These are phyloP conservation scores for Irpex sp. DNA, from an alignment of 1,284 basidiomycete species.

Conservation along the genomic window DNA sequence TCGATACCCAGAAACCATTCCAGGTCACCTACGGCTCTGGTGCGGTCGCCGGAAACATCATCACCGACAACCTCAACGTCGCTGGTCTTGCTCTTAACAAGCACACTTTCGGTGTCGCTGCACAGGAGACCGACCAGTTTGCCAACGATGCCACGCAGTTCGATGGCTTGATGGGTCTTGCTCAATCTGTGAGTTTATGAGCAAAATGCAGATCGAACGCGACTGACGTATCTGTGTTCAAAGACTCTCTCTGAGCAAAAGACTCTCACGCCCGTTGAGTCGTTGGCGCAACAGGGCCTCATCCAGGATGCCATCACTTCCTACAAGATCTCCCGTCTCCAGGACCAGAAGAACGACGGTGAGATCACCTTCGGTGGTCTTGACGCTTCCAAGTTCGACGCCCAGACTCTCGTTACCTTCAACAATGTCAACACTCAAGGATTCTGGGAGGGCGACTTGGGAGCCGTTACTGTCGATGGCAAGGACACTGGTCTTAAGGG, in stretches of 20 bases:
- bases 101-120: conserved; percentile 75
- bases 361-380: conserved; percentile 80
- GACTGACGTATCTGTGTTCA: background rate
- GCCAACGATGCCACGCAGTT: conserved; percentile 50
- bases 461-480: conserved; percentile 56
- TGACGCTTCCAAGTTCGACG: conserved; percentile 66
- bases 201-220: background rate
- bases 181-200: conserved; percentile 53
- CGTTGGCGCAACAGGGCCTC: conserved; percentile 57
- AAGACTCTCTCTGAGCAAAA: conserved; percentile 64
- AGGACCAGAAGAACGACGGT: conserved; percentile 75
- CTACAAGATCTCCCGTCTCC: conserved; percentile 76
- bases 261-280: conserved; percentile 71
- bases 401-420: conserved; percentile 50
- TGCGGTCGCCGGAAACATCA: conserved; percentile 60
- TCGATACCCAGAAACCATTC: conserved; percentile 53
- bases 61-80: conserved; percentile 65
- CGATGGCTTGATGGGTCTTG: conserved; percentile 85
- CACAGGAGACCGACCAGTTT: conserved; percentile 63
- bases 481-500: conserved; percentile 47
- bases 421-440: conserved; percentile 58
- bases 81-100: conserved; percentile 59
- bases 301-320: conserved; percentile 73
- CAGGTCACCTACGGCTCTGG: conserved; percentile 79
- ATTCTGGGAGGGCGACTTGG: conserved; percentile 77